A percentile compares a stretch with the other conserved stretches of the same genome.
Evolutionary conservation across 139 green algal species (phyloP).

Genomic region (Chlamydomonas eustigma): DNA sequence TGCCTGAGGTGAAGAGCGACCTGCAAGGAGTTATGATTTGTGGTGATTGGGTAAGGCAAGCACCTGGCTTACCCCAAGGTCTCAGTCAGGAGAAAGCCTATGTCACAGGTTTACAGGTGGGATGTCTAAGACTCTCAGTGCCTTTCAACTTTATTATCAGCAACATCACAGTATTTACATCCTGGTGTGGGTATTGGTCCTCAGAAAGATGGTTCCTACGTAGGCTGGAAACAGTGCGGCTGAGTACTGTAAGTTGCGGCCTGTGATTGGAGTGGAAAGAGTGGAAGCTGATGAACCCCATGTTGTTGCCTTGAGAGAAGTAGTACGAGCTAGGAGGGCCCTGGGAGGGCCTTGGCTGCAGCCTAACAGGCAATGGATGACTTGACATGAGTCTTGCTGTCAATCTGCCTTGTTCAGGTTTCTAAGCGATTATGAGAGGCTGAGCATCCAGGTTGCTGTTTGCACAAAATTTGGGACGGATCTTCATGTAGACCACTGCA

Average conservation of each 20-base stretch:
- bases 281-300: conserved; percentile 74
- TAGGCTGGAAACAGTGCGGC: conserved; percentile 31
- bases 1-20: conserved; percentile 13
- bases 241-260: neutral
- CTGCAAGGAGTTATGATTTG: conserved; percentile 60
- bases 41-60: conserved; percentile 75
- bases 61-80: conserved; percentile 62
- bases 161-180: neutral
- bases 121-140: neutral
- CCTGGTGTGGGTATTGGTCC: neutral
- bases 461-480: too few species aligned
- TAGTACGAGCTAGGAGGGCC: conserved; percentile 18
- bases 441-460: too few species aligned
- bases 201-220: neutral
- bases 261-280: conserved; percentile 24
- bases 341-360: too few species aligned
- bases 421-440: too few species aligned
- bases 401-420: too few species aligned
- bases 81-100: conserved; percentile 81
- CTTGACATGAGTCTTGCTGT: too few species aligned
- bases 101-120: conserved; percentile 65
- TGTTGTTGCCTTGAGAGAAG: conserved; percentile 53
- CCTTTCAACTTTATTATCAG: neutral
- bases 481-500: too few species aligned
- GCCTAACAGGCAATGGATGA: too few species aligned